phyloP scores from a whole-genome alignment of 768 basidiomycete genomes.

The Termitomyces sp. region DNA sequence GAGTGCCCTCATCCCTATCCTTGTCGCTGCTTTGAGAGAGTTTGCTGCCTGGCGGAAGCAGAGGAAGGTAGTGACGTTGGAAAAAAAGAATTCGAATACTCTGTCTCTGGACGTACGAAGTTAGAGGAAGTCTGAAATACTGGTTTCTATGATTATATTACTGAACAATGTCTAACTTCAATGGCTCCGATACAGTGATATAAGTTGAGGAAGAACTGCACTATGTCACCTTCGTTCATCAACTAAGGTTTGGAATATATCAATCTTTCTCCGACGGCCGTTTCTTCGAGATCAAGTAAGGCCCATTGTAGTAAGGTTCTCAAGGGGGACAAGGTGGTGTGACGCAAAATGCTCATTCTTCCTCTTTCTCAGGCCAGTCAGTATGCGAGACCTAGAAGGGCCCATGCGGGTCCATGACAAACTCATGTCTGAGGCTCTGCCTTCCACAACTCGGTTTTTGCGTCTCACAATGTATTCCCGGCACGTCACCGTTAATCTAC shows the following conservation, averaged over 20 bases:
- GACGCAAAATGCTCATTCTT: background rate
- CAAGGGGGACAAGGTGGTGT: background rate
- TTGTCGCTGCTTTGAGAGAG: slow-evolving; percentile 73
- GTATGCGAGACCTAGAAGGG: background rate
- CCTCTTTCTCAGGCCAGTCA: background rate
- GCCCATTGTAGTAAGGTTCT: background rate
- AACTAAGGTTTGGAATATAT: background rate
- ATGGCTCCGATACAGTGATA: background rate
- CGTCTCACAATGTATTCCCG: background rate
- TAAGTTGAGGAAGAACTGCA: background rate
- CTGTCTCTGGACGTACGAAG: background rate
- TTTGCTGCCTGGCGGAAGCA: slow-evolving; percentile 55
- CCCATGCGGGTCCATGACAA: background rate
- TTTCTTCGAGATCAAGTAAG: background rate
- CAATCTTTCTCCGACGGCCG: background rate
- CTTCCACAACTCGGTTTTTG: background rate
- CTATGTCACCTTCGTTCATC: background rate
- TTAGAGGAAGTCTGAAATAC: background rate
- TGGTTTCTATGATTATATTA: background rate
- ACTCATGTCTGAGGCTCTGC: background rate
- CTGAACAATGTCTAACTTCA: background rate
- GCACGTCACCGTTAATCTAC: background rate
- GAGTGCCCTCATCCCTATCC: slow-evolving; percentile 77
- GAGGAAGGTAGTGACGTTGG: slow-evolving; percentile 11
- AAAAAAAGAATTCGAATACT: background rate